Evolutionary conservation across 768 basidiomycete species (phyloP), one percentile per base, ranked within the genome.

Genomic region (Boletus rubescentipes): DNA sequence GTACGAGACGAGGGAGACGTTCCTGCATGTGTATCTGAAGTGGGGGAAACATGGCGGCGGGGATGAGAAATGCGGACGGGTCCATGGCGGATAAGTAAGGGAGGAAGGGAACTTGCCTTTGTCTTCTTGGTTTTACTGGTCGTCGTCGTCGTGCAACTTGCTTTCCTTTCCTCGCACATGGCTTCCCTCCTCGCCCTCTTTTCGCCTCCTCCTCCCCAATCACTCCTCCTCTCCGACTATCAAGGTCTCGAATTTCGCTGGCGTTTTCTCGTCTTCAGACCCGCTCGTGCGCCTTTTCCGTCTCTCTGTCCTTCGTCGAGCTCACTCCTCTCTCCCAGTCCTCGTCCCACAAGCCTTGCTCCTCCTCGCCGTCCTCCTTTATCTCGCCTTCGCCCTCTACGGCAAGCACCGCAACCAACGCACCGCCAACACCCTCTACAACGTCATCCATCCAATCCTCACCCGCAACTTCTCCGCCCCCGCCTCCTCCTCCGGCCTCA

Each of bases 221-320:
- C 39, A 0, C 14, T 39, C 10, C 40, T 64, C 21, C 71, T 76
- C 11, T 71, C 73, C 8, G 75, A 87, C 9, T 97, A 93, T 68
- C 78, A 87, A 34, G 93, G 93, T 18, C 69, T 82, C 42, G 81
- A 97, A 69, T 86, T 76, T 68, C 78, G 73, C 57, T 94, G 87
- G 86, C 85, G 79, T 65, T 75, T 83, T 51, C 72, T 97, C 61
- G 82, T 86, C 35, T 91, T 96, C 73, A 79, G 93, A 39, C 94
- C 93, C 18, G 89, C 86, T 9, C 62, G 86, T 75, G n/a, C 60
- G 85, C 75, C 16, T 29, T 26, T 30, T 12, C 49, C 7, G 0
- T 5, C 14, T 18, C 2, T 2, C 11, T 42, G 14, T 29, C 5
- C 11, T 29, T 36, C 42, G 15, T 29, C 26, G n/a, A 7, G 37